Conservation (phyloP, 2,329 filamentous ascomycete genomes). For the Fusarium cicatricum region DNA sequence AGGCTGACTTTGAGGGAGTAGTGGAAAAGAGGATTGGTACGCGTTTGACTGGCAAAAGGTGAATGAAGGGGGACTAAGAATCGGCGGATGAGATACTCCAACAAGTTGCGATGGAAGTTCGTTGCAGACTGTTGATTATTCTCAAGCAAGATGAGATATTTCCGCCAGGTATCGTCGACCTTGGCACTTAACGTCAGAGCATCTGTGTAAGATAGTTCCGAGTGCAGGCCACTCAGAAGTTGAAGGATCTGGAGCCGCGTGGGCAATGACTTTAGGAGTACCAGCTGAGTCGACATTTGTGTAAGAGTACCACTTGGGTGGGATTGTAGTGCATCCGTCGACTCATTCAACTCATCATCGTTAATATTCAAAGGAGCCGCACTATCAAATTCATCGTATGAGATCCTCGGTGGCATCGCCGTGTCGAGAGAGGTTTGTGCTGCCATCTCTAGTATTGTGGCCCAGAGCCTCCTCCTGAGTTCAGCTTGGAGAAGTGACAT, state of each 20-base stretch:
- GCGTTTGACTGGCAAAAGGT: constrained; percentile 54
- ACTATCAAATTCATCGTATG: constrained; percentile 52
- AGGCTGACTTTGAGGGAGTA: constrained; percentile 59
- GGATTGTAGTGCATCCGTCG: neutral
- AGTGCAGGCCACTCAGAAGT: constrained; percentile 46
- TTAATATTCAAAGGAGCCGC: constrained; percentile 49
- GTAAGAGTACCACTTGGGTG: constrained; percentile 30
- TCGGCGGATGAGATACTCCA: constrained; percentile 61
- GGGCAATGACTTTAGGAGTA: constrained; percentile 48
- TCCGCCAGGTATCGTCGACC: constrained; percentile 41
- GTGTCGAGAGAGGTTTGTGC: constrained; percentile 51
- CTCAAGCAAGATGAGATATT: constrained; percentile 32
- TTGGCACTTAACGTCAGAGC: constrained; percentile 47
- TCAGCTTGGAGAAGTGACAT: constrained; percentile 50
- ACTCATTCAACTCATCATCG: constrained; percentile 27
- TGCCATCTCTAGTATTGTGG: constrained; percentile 52
- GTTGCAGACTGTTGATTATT: constrained; percentile 28
- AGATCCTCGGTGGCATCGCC: constrained; percentile 51
- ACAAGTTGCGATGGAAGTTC: constrained; percentile 56
- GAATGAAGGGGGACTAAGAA: constrained; percentile 64
- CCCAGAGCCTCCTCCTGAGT: constrained; percentile 53
- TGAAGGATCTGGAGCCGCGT: constrained; percentile 47
- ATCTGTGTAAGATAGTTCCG: constrained; percentile 47
- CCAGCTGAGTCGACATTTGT: constrained; percentile 47
- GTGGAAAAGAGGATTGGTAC: constrained; percentile 55